Evolutionary conservation across 1,284 basidiomycete genomes (phyloP), one percentile per base, ranked within the genome.

Genomic region (Leccinum laetum): DNA sequence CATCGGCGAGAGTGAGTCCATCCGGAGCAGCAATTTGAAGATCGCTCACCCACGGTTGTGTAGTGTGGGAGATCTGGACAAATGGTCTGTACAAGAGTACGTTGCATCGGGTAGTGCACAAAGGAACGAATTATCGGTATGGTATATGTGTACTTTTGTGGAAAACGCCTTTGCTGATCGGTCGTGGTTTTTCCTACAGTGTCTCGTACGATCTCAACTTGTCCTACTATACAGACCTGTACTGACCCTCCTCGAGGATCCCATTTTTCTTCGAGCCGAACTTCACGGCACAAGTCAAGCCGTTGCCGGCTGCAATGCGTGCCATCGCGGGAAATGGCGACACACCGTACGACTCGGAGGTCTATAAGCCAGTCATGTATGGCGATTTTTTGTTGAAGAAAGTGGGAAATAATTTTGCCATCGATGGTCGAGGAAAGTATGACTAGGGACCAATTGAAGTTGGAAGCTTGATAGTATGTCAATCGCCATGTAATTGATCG

Each of bases 221-320:
- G n/a, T 58, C 26, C 16, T 24, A 24, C 26, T 24, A 29, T 52
- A 21, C 37, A 55, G 32, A 52, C 21, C 26, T 16, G 14, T 13
- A n/a, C 65, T 71, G 21, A 70, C 46, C 46, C 11, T 56, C 39
- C 11, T 55, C 60, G 66, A 83, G 91, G 7, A 83, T 95, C 44
- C 93, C 93, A 0, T 95, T 95, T 78, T 95, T 95, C 81, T 95
- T 91, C 69, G 93, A 95, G 73, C 93, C 93, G 0, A 92, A 91
- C 67, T 92, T 92, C 71, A 79, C 86, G 63, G 89, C 92, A 0
- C 66, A 80, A 1, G 79, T 95, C 60, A 77, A 83, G 65, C 90
- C 90, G 2, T 77, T 92, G 2, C 77, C 80, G 10, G 86, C 86
- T 16, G 86, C 84, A 1, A 69, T 83, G 14, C 82, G 87, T 35